A percentile compares a stretch with the other conserved stretches of the same genome.
Conservation (phyloP, 129 eudicot species). For the Glebionis coronaria region DNA sequence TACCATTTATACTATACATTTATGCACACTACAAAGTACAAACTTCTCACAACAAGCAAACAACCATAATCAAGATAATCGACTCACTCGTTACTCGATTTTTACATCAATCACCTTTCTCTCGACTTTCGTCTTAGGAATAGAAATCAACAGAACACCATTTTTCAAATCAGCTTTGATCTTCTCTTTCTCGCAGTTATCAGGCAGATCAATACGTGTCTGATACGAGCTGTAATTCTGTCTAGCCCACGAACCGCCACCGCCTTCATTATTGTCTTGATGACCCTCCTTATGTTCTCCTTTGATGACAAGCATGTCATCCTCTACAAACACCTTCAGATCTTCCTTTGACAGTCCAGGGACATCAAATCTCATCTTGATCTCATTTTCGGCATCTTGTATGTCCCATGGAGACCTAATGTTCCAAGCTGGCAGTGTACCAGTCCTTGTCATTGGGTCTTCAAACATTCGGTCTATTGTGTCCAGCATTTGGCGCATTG, state of each 20-base stretch:
- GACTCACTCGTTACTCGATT: constrained; percentile 32
- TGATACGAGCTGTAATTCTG: constrained; percentile 48
- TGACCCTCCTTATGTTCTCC: constrained; percentile 47
- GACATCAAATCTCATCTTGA: constrained; percentile 77
- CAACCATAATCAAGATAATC: no score
- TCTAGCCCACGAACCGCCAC: constrained; percentile 34
- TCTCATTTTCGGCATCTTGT: constrained; percentile 50
- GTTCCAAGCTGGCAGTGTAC: constrained; percentile 25
- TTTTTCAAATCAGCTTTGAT: constrained; percentile 78
- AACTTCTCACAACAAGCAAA: neutral
- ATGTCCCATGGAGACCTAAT: constrained; percentile 74
- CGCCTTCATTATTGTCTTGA: constrained; percentile 18
- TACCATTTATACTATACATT: neutral
- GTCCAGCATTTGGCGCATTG: constrained; percentile 79
- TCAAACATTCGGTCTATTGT: constrained; percentile 67
- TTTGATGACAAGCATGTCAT: constrained; percentile 62
- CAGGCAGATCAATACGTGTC: constrained; percentile 55
- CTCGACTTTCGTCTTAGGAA: constrained; percentile 62
- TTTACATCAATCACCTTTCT: constrained; percentile 65
- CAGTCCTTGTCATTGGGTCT: constrained; percentile 37
- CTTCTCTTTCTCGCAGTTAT: constrained; percentile 62
- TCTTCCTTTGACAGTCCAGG: constrained; percentile 82
- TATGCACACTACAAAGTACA: neutral
- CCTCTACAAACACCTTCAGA: constrained; percentile 65
- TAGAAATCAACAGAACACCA: constrained; percentile 66